Base-by-base conservation (phyloP, 441 rosid species). In the Hura crepitans region DNA sequence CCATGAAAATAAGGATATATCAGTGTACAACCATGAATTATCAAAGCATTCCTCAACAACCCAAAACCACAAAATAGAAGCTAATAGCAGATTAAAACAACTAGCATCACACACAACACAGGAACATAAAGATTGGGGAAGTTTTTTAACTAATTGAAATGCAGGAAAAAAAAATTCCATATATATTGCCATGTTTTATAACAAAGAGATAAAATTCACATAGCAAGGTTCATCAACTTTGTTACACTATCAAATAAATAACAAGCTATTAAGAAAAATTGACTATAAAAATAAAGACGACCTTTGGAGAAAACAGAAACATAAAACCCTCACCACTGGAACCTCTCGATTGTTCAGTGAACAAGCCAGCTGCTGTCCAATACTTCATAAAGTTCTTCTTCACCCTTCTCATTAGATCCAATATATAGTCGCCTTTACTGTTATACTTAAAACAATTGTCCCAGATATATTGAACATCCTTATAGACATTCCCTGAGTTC, bases 311-410 rank as follows among this genome's bases (percentile, higher is more conserved):
- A 61, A 50, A 17, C 49, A 72, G 15, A 33, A 74, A 10, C 33
- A 57, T 46, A 23, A 28, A 69, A 62, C 18, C n/a, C 76, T 33
- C 72, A 86, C 85, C 86, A 72, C 62, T 69, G 55, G 59, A 55
- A 43, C 69, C 66, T 60, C 49, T 51, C 47, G 28, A 54, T 42
- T 66, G 72, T 35, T 77, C 77, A 70, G 69, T 64, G 54, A 57
- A 64, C 56, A 86, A 61, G 67, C 86, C 83, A 65, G 86, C 81
- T 20, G 82, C 75, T 0, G 74, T 78, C 86, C 90, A 81, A 68
- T 78, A 80, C 75, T 82, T 84, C 82, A 81, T 80, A 73, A 86
- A 84, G 69, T 82, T 85, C 80, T 86, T 86, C 85, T 82, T 84
- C 68, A 82, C 86, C 60, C 81, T 78, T 72, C 81, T 86, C 85